Evolutionary conservation across 192 early-diverging fungal genomes (phyloP).

Genomic region (Coemansia sp.): DNA sequence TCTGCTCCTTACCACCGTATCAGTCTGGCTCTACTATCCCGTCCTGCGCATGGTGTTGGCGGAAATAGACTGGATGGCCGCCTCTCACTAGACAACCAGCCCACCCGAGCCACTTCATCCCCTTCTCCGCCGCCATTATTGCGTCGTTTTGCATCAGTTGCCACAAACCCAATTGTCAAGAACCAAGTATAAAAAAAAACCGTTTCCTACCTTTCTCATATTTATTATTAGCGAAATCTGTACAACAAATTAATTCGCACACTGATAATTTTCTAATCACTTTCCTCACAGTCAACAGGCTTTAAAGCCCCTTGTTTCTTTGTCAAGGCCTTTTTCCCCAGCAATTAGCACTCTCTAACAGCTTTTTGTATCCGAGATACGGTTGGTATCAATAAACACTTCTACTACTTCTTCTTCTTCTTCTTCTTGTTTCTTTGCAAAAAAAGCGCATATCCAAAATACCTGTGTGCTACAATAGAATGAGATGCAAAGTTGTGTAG

Average conservation of each 20-base stretch:
- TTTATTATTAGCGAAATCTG: background rate
- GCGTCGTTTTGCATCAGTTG: background rate
- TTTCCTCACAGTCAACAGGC: background rate
- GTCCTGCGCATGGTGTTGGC: conserved; percentile 2
- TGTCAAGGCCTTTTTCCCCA: background rate
- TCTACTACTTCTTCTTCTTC: no score
- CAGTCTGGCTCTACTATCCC: conserved; percentile 24
- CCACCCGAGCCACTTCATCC: no score
- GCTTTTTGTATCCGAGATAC: no score
- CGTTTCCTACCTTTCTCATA: background rate
- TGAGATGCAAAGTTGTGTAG: no score
- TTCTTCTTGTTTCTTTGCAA: no score
- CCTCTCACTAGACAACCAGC: background rate
- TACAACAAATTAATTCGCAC: background rate
- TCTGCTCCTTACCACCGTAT: conserved; percentile 26
- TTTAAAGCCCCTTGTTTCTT: background rate
- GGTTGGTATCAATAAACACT: no score
- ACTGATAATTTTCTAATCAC: background rate
- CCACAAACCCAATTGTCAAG: background rate
- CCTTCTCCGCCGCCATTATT: background rate
- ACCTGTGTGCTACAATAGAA: no score
- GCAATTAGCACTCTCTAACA: no score
- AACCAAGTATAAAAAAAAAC: background rate
- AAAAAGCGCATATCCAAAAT: no score
- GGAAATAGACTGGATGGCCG: conserved; percentile 3